Percentiles rank a stretch among this genome's conserved stretches.
phyloP scores from a whole-genome alignment of 2,329 filamentous ascomycete species.

The Fusarium verticillioides region DNA sequence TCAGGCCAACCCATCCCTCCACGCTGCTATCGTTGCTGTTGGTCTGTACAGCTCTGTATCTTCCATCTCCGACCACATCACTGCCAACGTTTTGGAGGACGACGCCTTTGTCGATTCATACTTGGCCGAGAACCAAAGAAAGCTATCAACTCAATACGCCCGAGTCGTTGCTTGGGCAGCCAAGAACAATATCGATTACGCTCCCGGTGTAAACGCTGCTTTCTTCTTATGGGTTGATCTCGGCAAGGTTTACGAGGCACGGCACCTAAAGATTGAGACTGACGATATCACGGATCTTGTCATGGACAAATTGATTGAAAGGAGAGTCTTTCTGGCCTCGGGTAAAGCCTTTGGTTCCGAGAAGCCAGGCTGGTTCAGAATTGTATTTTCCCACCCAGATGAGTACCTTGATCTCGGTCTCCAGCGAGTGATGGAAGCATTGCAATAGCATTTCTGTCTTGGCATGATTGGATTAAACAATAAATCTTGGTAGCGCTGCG shows the following conservation, averaged over 20 bases:
- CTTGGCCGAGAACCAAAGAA: constrained; percentile 54
- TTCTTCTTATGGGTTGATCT: constrained; percentile 68
- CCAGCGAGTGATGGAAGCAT: constrained; percentile 27
- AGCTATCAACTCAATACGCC: constrained; percentile 53
- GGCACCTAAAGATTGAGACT: constrained; percentile 16
- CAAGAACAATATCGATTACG: constrained; percentile 56
- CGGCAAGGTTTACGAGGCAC: constrained; percentile 44
- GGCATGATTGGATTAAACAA: background rate
- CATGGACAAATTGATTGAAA: constrained; percentile 44
- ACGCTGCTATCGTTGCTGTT: constrained; percentile 50
- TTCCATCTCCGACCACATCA: constrained; percentile 55
- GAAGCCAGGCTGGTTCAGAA: constrained; percentile 52
- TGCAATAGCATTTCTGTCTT: constrained; percentile 5
- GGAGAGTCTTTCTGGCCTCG: constrained; percentile 51
- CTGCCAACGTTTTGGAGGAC: constrained; percentile 57
- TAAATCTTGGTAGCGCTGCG: background rate
- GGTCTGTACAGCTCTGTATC: constrained; percentile 58
- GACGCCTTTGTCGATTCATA: constrained; percentile 57
- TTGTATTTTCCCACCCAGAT: constrained; percentile 52
- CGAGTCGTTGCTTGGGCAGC: constrained; percentile 52
- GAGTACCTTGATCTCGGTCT: constrained; percentile 47
- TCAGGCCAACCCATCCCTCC: constrained; percentile 55
- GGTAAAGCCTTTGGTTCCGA: constrained; percentile 53
- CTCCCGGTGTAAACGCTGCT: constrained; percentile 60
- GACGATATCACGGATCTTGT: constrained; percentile 43